Evolutionary conservation across 148 eudicot species (phyloP), one percentile per base, ranked within the genome.

Genomic region (Limonium bicolor): DNA sequence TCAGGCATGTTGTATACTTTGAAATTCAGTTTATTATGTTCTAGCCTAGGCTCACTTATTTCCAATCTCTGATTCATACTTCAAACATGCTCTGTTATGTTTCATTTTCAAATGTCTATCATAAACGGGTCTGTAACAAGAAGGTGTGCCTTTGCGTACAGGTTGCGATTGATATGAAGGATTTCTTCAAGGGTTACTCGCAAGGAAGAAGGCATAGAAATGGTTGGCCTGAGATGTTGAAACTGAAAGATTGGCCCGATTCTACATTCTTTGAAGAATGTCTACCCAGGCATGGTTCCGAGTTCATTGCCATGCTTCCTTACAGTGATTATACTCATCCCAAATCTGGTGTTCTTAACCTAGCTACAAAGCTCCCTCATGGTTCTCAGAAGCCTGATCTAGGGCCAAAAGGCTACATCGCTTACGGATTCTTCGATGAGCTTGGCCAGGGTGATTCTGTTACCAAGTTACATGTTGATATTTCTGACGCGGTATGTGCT

Each of bases 201-300:
- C 53, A 66, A 22, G 97, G 97, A 41, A 66, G 95, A 61, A 58
- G 51, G 20, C 77, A 84, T 36, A 27, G 9, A 4, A 90, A 90
- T 60, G 64, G 52, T n/a, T 90, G 95, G 97, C 97, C 97, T 12
- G 79, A 72, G 71, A 84, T 90, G 97, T 66, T 90, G 33, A 90
- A 90, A 68, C 72, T 90, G 4, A 90, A 80, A 74, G 97, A 90
- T 43, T 90, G 97, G 97, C 97, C 97, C 21, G 94, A 94, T 39
- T 77, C 93, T 1, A 76, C 77, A 58, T 83, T 62, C 31, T 90
- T 90, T 65, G 99, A 90, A 29, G 66, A 90, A 60, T 61, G 74
- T 6, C 56, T 90, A 62, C 99, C 99, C 2, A 73, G 95, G 23
- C 99, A 90, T 21, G 75, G 82, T 46, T 82, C 77, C 27, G 95